Conservation (phyloP, 805 yeast species). For the Wickerhamiella siamensis region DNA sequence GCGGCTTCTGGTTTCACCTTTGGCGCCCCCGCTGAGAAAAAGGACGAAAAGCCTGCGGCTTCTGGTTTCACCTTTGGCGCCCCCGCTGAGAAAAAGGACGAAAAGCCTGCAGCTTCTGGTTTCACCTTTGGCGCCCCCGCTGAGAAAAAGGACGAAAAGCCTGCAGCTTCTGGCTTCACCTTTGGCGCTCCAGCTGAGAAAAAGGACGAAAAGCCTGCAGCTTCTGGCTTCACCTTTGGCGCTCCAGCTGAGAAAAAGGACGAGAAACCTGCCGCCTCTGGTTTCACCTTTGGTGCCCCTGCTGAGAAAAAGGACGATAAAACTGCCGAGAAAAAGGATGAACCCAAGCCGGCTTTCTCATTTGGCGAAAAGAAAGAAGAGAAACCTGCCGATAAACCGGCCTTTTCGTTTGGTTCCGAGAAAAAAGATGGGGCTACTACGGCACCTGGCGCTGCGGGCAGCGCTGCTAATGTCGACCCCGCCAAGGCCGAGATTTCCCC, state of each 20-base stretch:
- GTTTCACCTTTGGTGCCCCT: slow-evolving; percentile 20
- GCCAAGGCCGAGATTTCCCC: slow-evolving; percentile 37
- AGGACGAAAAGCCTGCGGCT: slow-evolving; percentile 1
- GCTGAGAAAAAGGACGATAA: slow-evolving; percentile 5
- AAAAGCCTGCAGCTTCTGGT: slow-evolving; percentile 13
- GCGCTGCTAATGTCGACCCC: slow-evolving; percentile 11
- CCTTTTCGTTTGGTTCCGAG: neutral
- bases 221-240: slow-evolving; percentile 21
- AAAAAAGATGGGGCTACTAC: slow-evolving; percentile 6
- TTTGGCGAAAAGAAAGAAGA: slow-evolving; percentile 12
- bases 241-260: slow-evolving; percentile 10
- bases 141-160: slow-evolving; percentile 4
- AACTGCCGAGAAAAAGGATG: slow-evolving; percentile 9
- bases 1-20: neutral
- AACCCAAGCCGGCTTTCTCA: slow-evolving; percentile 15
- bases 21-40: neutral
- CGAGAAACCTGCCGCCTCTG: slow-evolving; percentile 11
- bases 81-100: slow-evolving; percentile 8
- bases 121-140: slow-evolving; percentile 20
- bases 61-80: slow-evolving; percentile 12
- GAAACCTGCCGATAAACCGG: slow-evolving; percentile 1
- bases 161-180: slow-evolving; percentile 18
- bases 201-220: slow-evolving; percentile 4
- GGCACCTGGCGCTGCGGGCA: slow-evolving; percentile 3
- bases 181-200: slow-evolving; percentile 14